Evolutionary conservation across 2,329 filamentous ascomycete species (phyloP).

Genomic region (Rhynchosporium secalis): DNA sequence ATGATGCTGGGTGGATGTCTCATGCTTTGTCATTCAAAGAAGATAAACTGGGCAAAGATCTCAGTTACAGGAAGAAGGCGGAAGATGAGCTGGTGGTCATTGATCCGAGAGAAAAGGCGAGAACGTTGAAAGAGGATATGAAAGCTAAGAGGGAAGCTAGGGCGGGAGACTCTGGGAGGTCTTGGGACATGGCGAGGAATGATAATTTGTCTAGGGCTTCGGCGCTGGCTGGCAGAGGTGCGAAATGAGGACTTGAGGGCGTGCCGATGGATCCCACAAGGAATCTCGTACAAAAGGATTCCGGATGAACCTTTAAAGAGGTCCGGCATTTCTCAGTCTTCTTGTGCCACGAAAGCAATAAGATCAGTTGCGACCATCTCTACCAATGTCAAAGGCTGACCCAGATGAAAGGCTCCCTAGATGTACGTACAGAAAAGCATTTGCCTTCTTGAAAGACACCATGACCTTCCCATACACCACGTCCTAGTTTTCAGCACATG

Average conservation of each 20-base stretch:
- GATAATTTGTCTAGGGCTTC: conserved; percentile 55
- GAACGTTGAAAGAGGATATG: conserved; percentile 67
- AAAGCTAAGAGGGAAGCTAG: conserved; percentile 57
- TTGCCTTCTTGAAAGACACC: background rate
- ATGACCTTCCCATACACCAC: background rate
- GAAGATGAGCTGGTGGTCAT: conserved; percentile 92
- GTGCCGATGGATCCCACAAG: background rate
- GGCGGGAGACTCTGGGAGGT: conserved; percentile 51
- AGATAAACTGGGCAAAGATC: conserved; percentile 85
- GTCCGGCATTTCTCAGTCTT: too few relatives aligned
- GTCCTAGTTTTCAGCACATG: background rate
- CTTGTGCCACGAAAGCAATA: background rate
- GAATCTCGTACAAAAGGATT: too few relatives aligned
- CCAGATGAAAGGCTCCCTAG: background rate
- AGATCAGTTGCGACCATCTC: background rate
- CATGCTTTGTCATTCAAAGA: conserved; percentile 85
- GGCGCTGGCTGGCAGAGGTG: conserved; percentile 57
- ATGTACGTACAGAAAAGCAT: background rate
- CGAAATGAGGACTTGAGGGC: conserved; percentile 44
- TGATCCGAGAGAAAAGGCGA: conserved; percentile 82
- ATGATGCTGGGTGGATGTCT: conserved; percentile 77
- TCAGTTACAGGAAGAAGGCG: conserved; percentile 86
- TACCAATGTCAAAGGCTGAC: background rate
- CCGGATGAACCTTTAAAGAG: background rate
- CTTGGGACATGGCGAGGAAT: conserved; percentile 60